Base-by-base conservation (phyloP, 176 grass and related monocot genomes). In the Tuctoria greenei region DNA sequence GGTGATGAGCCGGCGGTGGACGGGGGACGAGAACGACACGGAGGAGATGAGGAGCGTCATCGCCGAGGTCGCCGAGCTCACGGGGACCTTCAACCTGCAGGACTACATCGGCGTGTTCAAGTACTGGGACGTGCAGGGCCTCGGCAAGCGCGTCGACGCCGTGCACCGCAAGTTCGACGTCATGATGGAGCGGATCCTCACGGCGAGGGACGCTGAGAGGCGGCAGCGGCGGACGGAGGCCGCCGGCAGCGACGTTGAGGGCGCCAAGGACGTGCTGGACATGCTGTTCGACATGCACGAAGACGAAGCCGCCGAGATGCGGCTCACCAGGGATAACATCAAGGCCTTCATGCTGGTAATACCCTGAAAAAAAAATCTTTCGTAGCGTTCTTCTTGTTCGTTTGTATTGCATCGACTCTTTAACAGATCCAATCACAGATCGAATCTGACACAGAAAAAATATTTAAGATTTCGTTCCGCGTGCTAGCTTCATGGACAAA, bases 301-400 rank as follows among this genome's bases (percentile, higher is more conserved):
- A 41, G 78, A 90, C 45, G 64, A 75, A 0, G 55, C 38, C 27
- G 78, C 83, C 20, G 87, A 90, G 69, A 86, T 86, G 44, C 69
- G 20, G 46, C 74, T 90, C 43, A 82, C 44, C 62, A 82, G 87
- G 11, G 79, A 90, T 0, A 86, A 90, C 83, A 90, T 90, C 61
- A 90, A 90, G 83, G 87, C 79, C 2, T 90, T 90, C 79, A 90
- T 89, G 78, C 42, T 89, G 82, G 87, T 86, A 73, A n/a, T n/a
- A n/a, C n/a, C n/a, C n/a, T n/a, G n/a, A n/a, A n/a, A 40, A 40
- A 6, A 31, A 31, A 31, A 31, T 31, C 2, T 40, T 40, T 4
- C 38, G 4, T 40, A 7, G 6, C 8, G 38, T 40, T 6, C 8
- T 40, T 6, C 8, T 8, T 40, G 38, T 40, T 40, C 38, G 38